Evolutionary conservation across 441 rosid species (phyloP), one percentile per base, ranked within the genome.

Genomic region (Kokia cookei): DNA sequence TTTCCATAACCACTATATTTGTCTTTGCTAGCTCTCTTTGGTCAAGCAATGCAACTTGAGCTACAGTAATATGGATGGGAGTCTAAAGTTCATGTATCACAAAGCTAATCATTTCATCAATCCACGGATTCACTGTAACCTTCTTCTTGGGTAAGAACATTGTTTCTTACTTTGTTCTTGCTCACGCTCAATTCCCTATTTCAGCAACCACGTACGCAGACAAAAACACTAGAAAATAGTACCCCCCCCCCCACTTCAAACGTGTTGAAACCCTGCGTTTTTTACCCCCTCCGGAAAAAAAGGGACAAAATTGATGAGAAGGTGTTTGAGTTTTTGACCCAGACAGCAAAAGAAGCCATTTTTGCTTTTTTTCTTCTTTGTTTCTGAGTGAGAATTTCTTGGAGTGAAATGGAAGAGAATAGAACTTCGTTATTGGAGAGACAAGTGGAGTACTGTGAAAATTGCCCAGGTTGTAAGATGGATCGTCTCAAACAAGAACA

Each of bases 391-490:
- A 51, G 62, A 8, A 0, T 2, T 58, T 71, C 4, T 43, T 6
- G 1, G 47, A 27, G 15, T 19, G 26, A 32, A 29, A 76, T 76
- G 79, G 79, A 72, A 22, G 80, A 77, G n/a, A 42, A 45, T 59
- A 54, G 58, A 53, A 50, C 6, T 35, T 48, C 67, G 17, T 63
- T 84, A 70, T 50, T 84, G 69, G 74, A 78, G 69, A 81, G 79
- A 61, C 65, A 74, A 72, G 74, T 26, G 40, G 54, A 79, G 5
- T 72, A 59, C 78, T 15, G 69, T 35, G 80, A 78, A 63, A 76
- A 77, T 45, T 85, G 85, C 75, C 84, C 82, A n/a, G 86, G 86
- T 29, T 85, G 88, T 74, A 76, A 76, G 61, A 75, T 77, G 27
- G 86, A 85, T 66, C 77, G 67, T 75, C 73, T 80, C 61, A 85